These are phyloP conservation scores for Boletus edulis DNA, from an alignment of 768 basidiomycete species.

Conservation along the genomic window DNA sequence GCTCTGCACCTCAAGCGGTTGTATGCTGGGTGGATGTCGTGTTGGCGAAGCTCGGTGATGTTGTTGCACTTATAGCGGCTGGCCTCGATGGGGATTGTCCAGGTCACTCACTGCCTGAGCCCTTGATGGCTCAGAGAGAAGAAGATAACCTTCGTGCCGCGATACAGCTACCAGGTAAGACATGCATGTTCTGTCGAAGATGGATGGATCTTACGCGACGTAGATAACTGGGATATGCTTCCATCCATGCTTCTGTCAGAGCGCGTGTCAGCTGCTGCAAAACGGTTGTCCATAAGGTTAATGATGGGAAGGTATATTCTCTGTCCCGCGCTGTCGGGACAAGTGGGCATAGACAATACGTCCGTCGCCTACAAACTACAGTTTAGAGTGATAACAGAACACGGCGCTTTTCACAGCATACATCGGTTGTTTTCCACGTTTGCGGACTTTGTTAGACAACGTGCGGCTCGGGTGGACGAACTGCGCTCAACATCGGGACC, in stretches of 20 bases:
- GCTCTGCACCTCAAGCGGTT: constrained; percentile 30
- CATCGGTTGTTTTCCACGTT: constrained; percentile 12
- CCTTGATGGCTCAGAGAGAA: constrained; percentile 40
- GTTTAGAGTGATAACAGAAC: neutral
- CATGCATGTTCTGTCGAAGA: neutral
- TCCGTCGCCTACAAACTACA: constrained; percentile 12
- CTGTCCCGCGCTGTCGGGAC: constrained; percentile 33
- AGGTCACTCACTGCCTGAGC: constrained; percentile 23
- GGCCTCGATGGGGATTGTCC: constrained; percentile 15
- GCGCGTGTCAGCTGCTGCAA: constrained; percentile 55
- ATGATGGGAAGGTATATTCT: constrained; percentile 57
- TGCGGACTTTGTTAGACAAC: constrained; percentile 20
- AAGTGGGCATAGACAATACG: constrained; percentile 13
- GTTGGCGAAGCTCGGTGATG: constrained; percentile 50
- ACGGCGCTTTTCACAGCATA: constrained; percentile 8
- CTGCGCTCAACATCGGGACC: constrained; percentile 3
- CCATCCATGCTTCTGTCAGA: constrained; percentile 45
- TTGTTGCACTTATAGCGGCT: constrained; percentile 30
- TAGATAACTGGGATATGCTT: constrained; percentile 56
- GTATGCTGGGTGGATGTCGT: constrained; percentile 68
- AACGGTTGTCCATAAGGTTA: constrained; percentile 55
- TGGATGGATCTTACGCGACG: constrained; percentile 9
- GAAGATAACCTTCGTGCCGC: constrained; percentile 57
- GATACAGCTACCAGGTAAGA: constrained; percentile 63
- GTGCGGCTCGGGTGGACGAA: constrained; percentile 14